Conservation (phyloP, 352 stramenopile species). For the Phytophthora tubulina region DNA sequence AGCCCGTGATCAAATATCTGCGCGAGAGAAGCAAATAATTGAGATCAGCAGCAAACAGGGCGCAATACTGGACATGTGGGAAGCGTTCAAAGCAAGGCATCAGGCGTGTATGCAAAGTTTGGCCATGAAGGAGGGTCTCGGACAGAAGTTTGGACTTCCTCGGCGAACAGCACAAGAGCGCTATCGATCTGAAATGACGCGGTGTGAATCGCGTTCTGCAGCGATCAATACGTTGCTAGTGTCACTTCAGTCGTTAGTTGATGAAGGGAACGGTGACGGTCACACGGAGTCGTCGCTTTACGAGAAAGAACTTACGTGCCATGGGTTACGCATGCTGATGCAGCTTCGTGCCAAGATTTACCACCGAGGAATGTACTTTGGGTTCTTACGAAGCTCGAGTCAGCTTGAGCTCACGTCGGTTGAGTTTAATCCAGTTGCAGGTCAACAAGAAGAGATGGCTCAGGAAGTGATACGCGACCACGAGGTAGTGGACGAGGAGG, state of each 20-base stretch:
- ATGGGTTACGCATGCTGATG: conserved; percentile 52
- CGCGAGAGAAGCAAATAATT: conserved; percentile 47
- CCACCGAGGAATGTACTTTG: conserved; percentile 70
- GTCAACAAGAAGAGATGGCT: conserved; percentile 16
- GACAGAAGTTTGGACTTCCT: conserved; percentile 90
- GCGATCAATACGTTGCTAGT: conserved; percentile 72
- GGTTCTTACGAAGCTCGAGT: conserved; percentile 59
- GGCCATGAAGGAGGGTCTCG: conserved; percentile 90
- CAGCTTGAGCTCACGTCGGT: conserved; percentile 57
- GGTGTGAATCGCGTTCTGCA: conserved; percentile 73
- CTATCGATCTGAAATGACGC: conserved; percentile 85
- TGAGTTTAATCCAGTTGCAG: conserved; percentile 36
- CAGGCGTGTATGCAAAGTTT: conserved; percentile 80
- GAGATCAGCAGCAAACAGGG: conserved; percentile 47
- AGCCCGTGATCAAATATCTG: conserved; percentile 44
- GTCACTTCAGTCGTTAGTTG: conserved; percentile 55
- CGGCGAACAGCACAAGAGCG: conserved; percentile 85
- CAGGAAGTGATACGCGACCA: conserved; percentile 43
- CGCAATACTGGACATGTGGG: conserved; percentile 42
- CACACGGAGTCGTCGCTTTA: neutral
- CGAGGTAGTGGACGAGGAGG: conserved; percentile 60
- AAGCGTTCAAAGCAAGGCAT: conserved; percentile 76
- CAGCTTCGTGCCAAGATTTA: conserved; percentile 71
- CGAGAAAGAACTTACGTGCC: conserved; percentile 17
- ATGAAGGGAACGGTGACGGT: conserved; percentile 20